Conservation (phyloP, 371 early-diverging fungal species). For the Basidiobolus meristosporus region DNA sequence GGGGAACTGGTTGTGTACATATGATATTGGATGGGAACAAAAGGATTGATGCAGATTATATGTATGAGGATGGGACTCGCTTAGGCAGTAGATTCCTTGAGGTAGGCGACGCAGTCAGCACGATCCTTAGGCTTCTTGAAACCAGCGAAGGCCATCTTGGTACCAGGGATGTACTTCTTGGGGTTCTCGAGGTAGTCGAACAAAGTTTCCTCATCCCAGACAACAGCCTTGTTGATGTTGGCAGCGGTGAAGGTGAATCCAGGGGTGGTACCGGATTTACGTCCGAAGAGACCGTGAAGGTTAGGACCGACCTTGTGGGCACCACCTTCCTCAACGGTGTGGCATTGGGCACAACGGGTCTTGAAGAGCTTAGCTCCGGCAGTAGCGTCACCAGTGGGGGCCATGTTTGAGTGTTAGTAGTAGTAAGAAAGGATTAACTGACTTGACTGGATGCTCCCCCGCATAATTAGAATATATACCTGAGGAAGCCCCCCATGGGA, state of each 20-base stretch:
- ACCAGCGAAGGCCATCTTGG: slow-evolving; percentile 97
- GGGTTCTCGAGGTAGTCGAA: slow-evolving; percentile 90
- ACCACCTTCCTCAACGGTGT: slow-evolving; percentile 84
- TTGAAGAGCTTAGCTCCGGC: slow-evolving; percentile 96
- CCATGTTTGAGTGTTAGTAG: too few relatives aligned
- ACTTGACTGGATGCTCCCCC: too few relatives aligned
- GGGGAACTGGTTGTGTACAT: too few relatives aligned
- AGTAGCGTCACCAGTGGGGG: slow-evolving; percentile 5
- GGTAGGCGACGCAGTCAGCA: slow-evolving; percentile 78
- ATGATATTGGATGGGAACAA: too few relatives aligned
- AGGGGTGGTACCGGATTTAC: slow-evolving; percentile 66
- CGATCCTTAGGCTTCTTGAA: slow-evolving; percentile 88
- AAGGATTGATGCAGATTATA: too few relatives aligned
- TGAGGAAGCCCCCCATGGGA: too few relatives aligned
- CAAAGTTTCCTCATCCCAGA: slow-evolving; percentile 72
- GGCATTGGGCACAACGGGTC: too few relatives aligned
- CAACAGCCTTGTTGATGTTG: slow-evolving; percentile 74
- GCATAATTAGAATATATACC: too few relatives aligned
- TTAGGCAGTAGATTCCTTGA: slow-evolving; percentile 37
- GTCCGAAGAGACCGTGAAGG: slow-evolving; percentile 81
- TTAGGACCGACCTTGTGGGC: slow-evolving; percentile 94
- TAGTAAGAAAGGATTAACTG: too few relatives aligned
- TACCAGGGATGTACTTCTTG: slow-evolving; percentile 91
- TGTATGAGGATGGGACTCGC: too few relatives aligned
- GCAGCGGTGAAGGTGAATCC: slow-evolving; percentile 90